phyloP scores from a whole-genome alignment of 805 yeast species.

The Candida arabinofermentans region DNA sequence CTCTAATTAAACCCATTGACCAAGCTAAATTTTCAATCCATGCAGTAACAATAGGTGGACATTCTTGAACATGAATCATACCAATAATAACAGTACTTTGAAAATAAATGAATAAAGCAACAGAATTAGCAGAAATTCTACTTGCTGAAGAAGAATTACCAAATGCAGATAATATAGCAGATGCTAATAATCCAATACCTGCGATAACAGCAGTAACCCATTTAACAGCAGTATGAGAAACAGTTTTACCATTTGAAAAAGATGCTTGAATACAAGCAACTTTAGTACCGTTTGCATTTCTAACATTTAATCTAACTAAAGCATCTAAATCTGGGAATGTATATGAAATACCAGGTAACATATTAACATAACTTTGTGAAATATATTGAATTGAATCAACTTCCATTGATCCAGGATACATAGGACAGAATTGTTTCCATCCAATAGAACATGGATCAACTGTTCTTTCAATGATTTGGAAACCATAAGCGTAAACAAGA shows the following conservation, averaged over 20 bases:
- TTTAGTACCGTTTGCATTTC: conserved; percentile 33
- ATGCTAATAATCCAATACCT: conserved; percentile 78
- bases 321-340: conserved; percentile 87
- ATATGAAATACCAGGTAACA: conserved; percentile 82
- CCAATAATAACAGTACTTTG: conserved; percentile 81
- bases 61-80: conserved; percentile 80
- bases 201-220: conserved; percentile 94
- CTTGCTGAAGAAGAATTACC: conserved; percentile 90
- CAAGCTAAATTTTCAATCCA: conserved; percentile 92
- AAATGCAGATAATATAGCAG: conserved; percentile 78
- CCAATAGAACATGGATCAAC: conserved; percentile 63
- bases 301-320: conserved; percentile 52
- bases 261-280: conserved; percentile 75
- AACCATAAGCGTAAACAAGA: conserved; percentile 83
- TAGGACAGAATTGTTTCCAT: conserved; percentile 89
- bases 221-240: conserved; percentile 73
- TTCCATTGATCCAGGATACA: conserved; percentile 77
- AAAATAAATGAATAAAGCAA: conserved; percentile 80
- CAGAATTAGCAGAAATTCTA: conserved; percentile 81
- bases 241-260: conserved; percentile 75
- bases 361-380: conserved; percentile 41
- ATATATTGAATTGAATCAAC: conserved; percentile 67
- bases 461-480: conserved; percentile 53
- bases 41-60: conserved; percentile 89
- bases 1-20: conserved; percentile 88